These are phyloP conservation scores for Handroanthus guayacan DNA, from an alignment of 257 asterid genomes.

Conservation along the genomic window DNA sequence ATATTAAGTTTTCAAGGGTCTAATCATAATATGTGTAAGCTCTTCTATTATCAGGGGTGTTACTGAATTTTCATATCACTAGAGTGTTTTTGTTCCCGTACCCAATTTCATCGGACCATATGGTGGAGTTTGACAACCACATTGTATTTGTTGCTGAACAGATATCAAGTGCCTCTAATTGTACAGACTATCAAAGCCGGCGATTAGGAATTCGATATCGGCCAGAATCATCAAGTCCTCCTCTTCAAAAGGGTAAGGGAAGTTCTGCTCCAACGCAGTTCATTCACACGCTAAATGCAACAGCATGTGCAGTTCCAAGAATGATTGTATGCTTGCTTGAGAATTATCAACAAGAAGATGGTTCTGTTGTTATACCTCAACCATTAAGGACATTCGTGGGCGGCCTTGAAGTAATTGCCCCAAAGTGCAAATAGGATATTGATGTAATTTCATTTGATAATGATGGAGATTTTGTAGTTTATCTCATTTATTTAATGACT, in stretches of 20 bases:
- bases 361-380: slow-evolving; percentile 79
- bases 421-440: slow-evolving; percentile 39
- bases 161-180: slow-evolving; percentile 98
- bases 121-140: background rate
- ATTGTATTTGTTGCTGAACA: slow-evolving; percentile 40
- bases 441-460: background rate
- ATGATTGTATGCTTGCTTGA: slow-evolving; percentile 97
- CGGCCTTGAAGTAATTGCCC: slow-evolving; percentile 57
- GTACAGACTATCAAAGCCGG: slow-evolving; percentile 96
- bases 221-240: slow-evolving; percentile 59
- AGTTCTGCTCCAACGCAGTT: slow-evolving; percentile 63
- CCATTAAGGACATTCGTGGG: slow-evolving; percentile 91
- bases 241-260: slow-evolving; percentile 77
- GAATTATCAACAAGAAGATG: slow-evolving; percentile 96
- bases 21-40: too few species aligned
- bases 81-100: background rate
- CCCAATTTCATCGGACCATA: too few species aligned
- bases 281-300: slow-evolving; percentile 92
- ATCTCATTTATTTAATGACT: background rate
- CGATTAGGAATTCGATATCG: slow-evolving; percentile 89
- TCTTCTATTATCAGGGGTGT: too few species aligned
- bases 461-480: background rate
- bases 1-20: too few species aligned
- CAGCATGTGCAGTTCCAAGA: slow-evolving; percentile 97
- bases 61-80: too few species aligned